phyloP scores from a whole-genome alignment of 306 rosid genomes.

The Morella rubra region DNA sequence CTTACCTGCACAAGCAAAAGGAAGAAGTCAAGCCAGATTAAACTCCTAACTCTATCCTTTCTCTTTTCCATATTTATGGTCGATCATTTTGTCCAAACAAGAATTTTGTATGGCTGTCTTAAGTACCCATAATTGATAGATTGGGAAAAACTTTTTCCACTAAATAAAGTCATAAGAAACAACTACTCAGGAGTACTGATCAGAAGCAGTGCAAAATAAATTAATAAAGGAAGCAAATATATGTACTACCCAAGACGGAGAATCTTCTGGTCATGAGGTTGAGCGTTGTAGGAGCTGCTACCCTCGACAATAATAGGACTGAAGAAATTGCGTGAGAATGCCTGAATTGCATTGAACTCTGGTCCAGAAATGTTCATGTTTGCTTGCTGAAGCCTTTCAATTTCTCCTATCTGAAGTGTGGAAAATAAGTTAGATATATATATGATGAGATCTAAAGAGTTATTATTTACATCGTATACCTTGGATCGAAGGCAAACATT shows the following conservation, averaged over 20 bases:
- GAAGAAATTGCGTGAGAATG: slow-evolving; percentile 82
- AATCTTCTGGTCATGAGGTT: slow-evolving; percentile 67
- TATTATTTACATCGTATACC: slow-evolving; percentile 33
- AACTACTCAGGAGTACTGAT: too few species aligned
- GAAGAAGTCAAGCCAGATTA: background rate
- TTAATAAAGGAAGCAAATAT: too few species aligned
- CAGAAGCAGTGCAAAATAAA: too few species aligned
- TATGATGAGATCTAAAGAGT: too few species aligned
- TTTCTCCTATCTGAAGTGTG: slow-evolving; percentile 61
- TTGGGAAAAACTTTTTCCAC: too few species aligned
- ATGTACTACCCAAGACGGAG: slow-evolving; percentile 68
- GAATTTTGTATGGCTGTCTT: too few species aligned
- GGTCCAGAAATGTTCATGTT: slow-evolving; percentile 65
- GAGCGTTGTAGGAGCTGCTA: slow-evolving; percentile 65
- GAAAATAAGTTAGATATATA: background rate
- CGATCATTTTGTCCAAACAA: too few species aligned
- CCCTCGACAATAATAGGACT: slow-evolving; percentile 53
- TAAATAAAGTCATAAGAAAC: too few species aligned
- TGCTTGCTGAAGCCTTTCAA: slow-evolving; percentile 74
- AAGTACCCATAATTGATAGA: too few species aligned
- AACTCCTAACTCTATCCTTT: background rate
- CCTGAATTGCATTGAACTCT: slow-evolving; percentile 73
- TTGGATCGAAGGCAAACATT: slow-evolving; percentile 77
- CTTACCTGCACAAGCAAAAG: background rate
- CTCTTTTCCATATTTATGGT: too few species aligned